Conservation (phyloP, 106 monocot genomes). For the Xerophyta viscosa region DNA sequence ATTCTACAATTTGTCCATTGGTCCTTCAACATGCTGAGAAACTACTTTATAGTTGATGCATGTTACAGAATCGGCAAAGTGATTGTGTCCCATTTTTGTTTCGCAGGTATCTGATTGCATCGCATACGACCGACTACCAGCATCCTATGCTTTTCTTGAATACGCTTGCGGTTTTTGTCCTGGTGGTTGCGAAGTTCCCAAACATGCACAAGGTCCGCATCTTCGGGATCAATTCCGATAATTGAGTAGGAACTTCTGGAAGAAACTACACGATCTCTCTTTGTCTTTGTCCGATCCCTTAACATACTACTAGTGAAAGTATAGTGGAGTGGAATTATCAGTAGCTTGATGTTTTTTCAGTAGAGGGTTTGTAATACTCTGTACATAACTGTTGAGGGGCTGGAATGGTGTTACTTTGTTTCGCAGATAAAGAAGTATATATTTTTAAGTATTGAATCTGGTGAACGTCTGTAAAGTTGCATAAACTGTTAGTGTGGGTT, state of each 20-base stretch:
- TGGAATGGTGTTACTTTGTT: constrained; percentile 8
- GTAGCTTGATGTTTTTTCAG: background rate
- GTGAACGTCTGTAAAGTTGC: too few species aligned
- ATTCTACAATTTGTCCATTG: too few species aligned
- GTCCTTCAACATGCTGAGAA: too few species aligned
- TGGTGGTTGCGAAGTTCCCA: constrained; percentile 67
- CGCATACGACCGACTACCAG: constrained; percentile 73
- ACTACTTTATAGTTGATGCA: too few species aligned
- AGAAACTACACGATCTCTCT: background rate
- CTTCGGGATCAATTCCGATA: constrained; percentile 55
- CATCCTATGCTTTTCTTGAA: constrained; percentile 68
- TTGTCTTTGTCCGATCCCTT: background rate
- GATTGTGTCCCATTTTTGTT: background rate
- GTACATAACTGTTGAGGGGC: constrained; percentile 5
- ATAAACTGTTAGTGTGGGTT: too few species aligned
- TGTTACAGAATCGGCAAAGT: background rate
- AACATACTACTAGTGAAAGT: background rate
- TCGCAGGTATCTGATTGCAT: constrained; percentile 71
- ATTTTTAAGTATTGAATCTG: too few species aligned
- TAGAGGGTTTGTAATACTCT: constrained; percentile 1
- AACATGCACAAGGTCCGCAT: constrained; percentile 87
- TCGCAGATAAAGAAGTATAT: constrained; percentile 15
- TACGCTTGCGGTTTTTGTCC: constrained; percentile 44
- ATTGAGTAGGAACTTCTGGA: background rate
- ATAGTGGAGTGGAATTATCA: background rate